Evolutionary conservation across 371 early-diverging fungal genomes (phyloP).

Genomic region (Entomophthora muscae): DNA sequence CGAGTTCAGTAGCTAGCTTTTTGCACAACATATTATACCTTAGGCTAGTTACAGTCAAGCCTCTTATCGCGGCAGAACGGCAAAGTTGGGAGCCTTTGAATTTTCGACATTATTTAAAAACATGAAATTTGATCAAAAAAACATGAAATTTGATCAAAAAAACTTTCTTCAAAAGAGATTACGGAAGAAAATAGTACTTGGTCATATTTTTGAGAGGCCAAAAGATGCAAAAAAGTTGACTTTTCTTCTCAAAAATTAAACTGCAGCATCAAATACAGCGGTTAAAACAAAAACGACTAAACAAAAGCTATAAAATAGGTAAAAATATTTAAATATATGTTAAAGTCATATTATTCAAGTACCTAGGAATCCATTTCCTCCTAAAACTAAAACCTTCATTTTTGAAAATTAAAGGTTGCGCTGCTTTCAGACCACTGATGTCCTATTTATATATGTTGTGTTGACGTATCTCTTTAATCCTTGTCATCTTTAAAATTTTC

Average conservation of each 20-base stretch:
- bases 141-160: neutral
- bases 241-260: neutral
- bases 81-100: neutral
- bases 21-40: neutral
- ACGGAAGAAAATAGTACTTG: neutral
- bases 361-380: neutral
- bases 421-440: too few species aligned
- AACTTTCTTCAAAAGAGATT: neutral
- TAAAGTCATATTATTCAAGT: neutral
- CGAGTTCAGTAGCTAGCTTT: neutral
- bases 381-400: neutral
- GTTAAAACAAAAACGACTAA: neutral
- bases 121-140: neutral
- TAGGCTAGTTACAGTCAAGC: neutral
- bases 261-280: neutral
- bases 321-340: neutral
- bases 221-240: neutral
- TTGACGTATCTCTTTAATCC: too few species aligned
- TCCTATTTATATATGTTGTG: too few species aligned
- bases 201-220: neutral
- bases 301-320: neutral
- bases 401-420: too few species aligned
- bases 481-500: too few species aligned
- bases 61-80: neutral
- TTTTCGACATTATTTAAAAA: neutral